Evolutionary conservation across 2,329 filamentous ascomycete genomes (phyloP).

Genomic region (Nemania bipapillata): DNA sequence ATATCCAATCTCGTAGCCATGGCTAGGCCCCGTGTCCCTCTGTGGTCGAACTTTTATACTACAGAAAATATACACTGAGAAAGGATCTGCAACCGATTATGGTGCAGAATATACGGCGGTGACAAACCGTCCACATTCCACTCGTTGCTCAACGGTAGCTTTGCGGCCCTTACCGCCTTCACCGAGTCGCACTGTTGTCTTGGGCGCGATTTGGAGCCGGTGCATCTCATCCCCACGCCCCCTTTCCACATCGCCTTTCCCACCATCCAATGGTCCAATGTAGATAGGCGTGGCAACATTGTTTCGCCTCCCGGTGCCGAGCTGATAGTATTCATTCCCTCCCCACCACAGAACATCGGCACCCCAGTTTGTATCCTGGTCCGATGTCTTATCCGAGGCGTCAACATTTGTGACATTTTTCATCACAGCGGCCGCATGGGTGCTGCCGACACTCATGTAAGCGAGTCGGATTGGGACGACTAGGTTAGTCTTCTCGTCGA

Average conservation of each 20-base stretch:
- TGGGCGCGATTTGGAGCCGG: constrained; percentile 82
- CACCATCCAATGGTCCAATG: constrained; percentile 78
- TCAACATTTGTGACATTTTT: constrained; percentile 78
- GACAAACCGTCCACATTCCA: constrained; percentile 85
- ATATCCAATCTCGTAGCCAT: constrained; percentile 15
- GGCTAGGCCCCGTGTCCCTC: constrained; percentile 15
- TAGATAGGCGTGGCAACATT: constrained; percentile 81
- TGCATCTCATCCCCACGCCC: constrained; percentile 72
- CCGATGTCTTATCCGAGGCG: constrained; percentile 61
- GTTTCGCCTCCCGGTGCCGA: constrained; percentile 88
- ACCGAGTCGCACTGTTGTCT: constrained; percentile 73
- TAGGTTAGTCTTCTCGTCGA: constrained; percentile 75
- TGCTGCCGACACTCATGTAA: constrained; percentile 77
- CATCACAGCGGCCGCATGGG: constrained; percentile 85
- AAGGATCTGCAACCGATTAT: constrained; percentile 33
- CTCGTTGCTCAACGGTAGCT: constrained; percentile 82
- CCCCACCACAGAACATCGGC: constrained; percentile 93
- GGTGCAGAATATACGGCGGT: constrained; percentile 80
- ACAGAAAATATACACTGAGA: constrained; percentile 22
- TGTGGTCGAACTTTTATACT: constrained; percentile 34
- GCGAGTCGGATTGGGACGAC: constrained; percentile 82
- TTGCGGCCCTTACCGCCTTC: constrained; percentile 70
- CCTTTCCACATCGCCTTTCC: constrained; percentile 66
- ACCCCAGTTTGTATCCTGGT: constrained; percentile 85
- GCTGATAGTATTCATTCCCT: constrained; percentile 91